A percentile compares a stretch with the other conserved stretches of the same genome.
Evolutionary conservation across 139 green algal species (phyloP).

Genomic region (Penium margaritaceum): DNA sequence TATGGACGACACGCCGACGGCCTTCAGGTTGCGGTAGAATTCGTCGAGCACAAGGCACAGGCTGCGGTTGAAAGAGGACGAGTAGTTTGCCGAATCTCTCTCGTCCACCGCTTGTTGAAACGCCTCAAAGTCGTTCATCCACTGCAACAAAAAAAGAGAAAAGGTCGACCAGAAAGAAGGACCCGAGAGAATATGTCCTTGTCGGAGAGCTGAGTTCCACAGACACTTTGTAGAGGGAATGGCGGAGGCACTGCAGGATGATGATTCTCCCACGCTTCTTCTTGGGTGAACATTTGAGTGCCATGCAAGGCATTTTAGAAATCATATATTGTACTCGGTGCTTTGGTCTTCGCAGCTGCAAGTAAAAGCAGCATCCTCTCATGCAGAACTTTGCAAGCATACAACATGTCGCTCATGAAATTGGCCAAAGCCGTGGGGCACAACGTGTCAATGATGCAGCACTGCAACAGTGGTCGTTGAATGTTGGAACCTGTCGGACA

Average conservation of each 20-base stretch:
- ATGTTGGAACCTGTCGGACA: too few relatives aligned
- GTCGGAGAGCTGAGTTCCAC: background rate
- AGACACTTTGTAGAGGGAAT: background rate
- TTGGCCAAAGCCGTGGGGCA: too few relatives aligned
- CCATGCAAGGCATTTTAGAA: too few relatives aligned
- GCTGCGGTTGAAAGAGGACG: constrained; percentile 49
- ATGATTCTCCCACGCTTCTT: background rate
- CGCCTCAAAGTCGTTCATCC: constrained; percentile 69
- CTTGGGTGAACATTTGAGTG: background rate
- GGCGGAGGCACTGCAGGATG: background rate
- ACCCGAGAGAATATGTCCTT: background rate
- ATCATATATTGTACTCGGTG: too few relatives aligned
- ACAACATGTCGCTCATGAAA: too few relatives aligned
- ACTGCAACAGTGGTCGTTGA: too few relatives aligned
- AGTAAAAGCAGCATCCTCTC: constrained; percentile 57
- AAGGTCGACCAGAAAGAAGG: background rate
- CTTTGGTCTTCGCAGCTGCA: too few relatives aligned
- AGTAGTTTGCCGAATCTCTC: constrained; percentile 54
- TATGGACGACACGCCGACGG: constrained; percentile 77
- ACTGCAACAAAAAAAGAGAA: constrained; percentile 25
- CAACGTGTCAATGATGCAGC: too few relatives aligned
- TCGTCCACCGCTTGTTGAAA: constrained; percentile 71
- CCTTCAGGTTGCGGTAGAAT: constrained; percentile 79
- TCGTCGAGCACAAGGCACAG: constrained; percentile 83
- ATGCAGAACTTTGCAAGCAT: constrained; percentile 44